phyloP scores from a whole-genome alignment of 108 stramenopile genomes.

The Schizochytrium sp. region DNA sequence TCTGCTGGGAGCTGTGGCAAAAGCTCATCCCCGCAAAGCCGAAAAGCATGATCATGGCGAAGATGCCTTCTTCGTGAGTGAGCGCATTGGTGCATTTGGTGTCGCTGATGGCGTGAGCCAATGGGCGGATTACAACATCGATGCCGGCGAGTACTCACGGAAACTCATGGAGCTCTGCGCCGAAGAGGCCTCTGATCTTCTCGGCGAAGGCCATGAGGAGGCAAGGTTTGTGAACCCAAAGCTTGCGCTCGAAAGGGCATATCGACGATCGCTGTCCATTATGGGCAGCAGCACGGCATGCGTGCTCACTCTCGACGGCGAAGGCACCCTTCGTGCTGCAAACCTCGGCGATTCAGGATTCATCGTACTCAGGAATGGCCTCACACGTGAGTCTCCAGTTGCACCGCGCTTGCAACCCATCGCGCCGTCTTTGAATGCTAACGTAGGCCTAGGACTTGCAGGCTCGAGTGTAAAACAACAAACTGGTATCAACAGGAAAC shows the following conservation, averaged over 20 bases:
- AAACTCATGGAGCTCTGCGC: constrained; percentile 36
- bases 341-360: constrained; percentile 54
- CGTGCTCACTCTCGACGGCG: background rate
- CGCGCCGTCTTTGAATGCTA: constrained; percentile 28
- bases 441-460: background rate
- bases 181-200: background rate
- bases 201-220: background rate
- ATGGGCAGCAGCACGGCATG: constrained; percentile 59
- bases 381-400: background rate
- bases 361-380: constrained; percentile 1
- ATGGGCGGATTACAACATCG: constrained; percentile 46
- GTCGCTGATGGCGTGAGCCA: constrained; percentile 55
- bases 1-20: constrained; percentile 13
- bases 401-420: background rate
- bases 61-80: constrained; percentile 48
- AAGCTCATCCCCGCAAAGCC: constrained; percentile 26
- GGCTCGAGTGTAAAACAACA: background rate
- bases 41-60: constrained; percentile 11
- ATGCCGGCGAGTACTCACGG: constrained; percentile 56
- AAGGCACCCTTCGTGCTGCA: constrained; percentile 12
- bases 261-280: constrained; percentile 1
- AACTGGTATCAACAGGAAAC: constrained; percentile 4
- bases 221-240: background rate
- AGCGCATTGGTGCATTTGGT: background rate
- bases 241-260: background rate